A percentile compares a stretch with the other conserved stretches of the same genome.
These are phyloP conservation scores for Geotrichum fermentans DNA, from an alignment of 1,139 yeast genomes.

Conservation along the genomic window DNA sequence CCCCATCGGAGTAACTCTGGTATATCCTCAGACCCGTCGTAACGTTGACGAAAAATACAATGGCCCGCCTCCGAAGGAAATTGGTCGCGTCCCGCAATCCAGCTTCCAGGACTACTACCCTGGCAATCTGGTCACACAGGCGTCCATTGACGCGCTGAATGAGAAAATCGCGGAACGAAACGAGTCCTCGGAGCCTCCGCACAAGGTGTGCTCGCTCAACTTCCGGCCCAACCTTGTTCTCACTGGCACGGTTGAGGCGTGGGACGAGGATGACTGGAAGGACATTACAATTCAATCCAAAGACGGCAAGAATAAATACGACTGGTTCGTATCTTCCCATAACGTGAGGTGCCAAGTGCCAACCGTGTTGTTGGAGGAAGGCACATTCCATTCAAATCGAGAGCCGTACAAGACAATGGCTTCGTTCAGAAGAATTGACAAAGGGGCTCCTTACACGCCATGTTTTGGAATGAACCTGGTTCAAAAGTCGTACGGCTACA, in stretches of 20 bases:
- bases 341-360: constrained; percentile 43
- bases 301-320: constrained; percentile 19
- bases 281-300: constrained; percentile 28
- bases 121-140: constrained; percentile 38
- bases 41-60: constrained; percentile 27
- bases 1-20: constrained; percentile 31
- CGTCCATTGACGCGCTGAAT: constrained; percentile 31
- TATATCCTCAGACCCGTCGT: constrained; percentile 38
- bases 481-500: constrained; percentile 31
- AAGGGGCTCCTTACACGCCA: constrained; percentile 34
- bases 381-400: constrained; percentile 34
- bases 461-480: constrained; percentile 43
- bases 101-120: constrained; percentile 47
- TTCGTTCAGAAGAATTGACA: constrained; percentile 40
- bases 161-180: constrained; percentile 22
- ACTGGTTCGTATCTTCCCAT: constrained; percentile 35
- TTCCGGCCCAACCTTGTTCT: constrained; percentile 44
- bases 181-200: constrained; percentile 16
- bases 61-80: constrained; percentile 23
- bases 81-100: constrained; percentile 24
- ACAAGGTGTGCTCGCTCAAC: constrained; percentile 27
- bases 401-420: constrained; percentile 39
- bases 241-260: constrained; percentile 33
- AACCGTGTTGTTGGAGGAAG: constrained; percentile 37
- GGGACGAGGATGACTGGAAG: constrained; percentile 42